phyloP scores from a whole-genome alignment of 2,329 filamentous ascomycete species.

The Cladosporium velox region DNA sequence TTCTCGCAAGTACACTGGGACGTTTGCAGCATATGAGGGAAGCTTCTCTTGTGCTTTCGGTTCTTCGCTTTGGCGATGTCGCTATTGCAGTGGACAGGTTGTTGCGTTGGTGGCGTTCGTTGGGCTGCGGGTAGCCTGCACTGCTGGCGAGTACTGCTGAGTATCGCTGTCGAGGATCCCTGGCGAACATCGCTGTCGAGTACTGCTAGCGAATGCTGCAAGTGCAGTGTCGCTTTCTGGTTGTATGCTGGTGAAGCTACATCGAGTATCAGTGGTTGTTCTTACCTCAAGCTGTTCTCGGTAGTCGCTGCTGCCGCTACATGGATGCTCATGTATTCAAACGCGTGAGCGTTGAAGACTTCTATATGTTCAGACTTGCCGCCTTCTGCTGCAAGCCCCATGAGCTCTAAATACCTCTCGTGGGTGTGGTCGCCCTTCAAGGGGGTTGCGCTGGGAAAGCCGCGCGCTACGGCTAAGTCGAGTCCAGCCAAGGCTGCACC shows the following conservation, averaged over 20 bases:
- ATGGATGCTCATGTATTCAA: not conserved
- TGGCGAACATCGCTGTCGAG: not conserved
- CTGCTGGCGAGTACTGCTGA: not conserved
- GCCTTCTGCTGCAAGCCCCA: not conserved
- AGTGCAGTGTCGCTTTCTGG: not conserved
- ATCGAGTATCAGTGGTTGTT: not conserved
- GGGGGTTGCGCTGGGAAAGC: not conserved
- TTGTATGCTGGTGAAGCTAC: not conserved
- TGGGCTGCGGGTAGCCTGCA: not conserved
- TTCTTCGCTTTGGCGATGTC: not conserved
- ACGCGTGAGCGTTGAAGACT: not conserved
- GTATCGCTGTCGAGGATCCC: not conserved
- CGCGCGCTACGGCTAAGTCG: not conserved
- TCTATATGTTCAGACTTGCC: not conserved
- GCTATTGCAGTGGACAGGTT: not conserved
- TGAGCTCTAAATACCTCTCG: not conserved
- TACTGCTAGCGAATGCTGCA: not conserved
- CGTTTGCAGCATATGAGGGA: not conserved
- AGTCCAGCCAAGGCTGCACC: not conserved
- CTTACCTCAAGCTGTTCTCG: not conserved
- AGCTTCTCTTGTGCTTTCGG: not conserved
- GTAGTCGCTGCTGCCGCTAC: not conserved
- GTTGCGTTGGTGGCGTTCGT: not conserved
- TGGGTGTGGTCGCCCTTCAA: not conserved
- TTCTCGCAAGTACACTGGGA: not conserved